Percentiles rank a stretch among this genome's conserved stretches.
Conservation (phyloP, 192 early-diverging fungal species). For the Phlyctochytrium arcticum region DNA sequence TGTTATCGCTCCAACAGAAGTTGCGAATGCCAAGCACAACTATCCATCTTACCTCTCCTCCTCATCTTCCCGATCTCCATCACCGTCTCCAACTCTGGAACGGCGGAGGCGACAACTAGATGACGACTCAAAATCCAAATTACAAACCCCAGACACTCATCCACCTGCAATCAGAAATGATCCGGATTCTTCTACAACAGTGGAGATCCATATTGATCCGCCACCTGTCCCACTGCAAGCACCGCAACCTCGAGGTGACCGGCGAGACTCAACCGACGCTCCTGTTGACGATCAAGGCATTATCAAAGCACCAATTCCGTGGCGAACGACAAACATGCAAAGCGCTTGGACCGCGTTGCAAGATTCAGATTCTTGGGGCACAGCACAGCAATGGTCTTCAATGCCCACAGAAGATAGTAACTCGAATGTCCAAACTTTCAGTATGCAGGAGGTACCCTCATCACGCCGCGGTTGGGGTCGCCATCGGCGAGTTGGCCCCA, state of each 20-base stretch:
- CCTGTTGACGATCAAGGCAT: constrained; percentile 17
- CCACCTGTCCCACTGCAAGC: neutral
- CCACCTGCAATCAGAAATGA: too few species aligned
- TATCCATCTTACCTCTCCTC: too few species aligned
- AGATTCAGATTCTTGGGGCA: constrained; percentile 15
- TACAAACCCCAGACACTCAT: too few species aligned
- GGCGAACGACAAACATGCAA: constrained; percentile 18
- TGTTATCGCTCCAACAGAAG: too few species aligned
- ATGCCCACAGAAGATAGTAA: neutral
- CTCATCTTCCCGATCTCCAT: too few species aligned
- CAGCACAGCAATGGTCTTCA: constrained; percentile 7
- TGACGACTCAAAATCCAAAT: too few species aligned
- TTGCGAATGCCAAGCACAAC: too few species aligned
- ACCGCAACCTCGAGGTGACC: constrained; percentile 1
- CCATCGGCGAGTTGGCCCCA: constrained; percentile 1
- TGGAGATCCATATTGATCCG: too few species aligned
- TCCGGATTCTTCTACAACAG: too few species aligned
- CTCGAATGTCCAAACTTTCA: neutral
- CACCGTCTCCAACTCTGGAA: too few species aligned
- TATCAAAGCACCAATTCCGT: constrained; percentile 15
- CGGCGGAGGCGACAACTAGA: too few species aligned
- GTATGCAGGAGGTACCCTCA: constrained; percentile 9
- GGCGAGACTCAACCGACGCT: too few species aligned
- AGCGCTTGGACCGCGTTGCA: constrained; percentile 15
- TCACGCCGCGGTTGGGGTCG: neutral